Percentiles rank a stretch among this genome's conserved stretches.
These are phyloP conservation scores for Agastache rugosa DNA, from an alignment of 257 asterid species.

Conservation along the genomic window DNA sequence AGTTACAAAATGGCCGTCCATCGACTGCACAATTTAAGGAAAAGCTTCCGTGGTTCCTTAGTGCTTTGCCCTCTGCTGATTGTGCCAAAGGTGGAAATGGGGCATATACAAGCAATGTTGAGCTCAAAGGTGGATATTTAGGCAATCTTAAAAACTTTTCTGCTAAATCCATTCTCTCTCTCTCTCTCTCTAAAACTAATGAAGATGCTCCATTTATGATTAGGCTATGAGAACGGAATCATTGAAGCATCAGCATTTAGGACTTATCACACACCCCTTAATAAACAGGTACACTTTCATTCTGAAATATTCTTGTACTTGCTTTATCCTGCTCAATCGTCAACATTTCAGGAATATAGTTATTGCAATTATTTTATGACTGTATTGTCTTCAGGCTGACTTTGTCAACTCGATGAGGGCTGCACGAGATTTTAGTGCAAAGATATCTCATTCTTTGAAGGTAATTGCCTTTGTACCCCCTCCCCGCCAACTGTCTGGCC, in stretches of 20 bases:
- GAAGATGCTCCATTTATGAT: conserved; percentile 31
- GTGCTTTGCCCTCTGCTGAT: conserved; percentile 92
- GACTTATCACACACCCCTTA: conserved; percentile 94
- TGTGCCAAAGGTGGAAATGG: conserved; percentile 99
- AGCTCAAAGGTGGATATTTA: conserved; percentile 66
- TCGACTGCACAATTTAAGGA: conserved; percentile 79
- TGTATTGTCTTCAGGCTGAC: conserved; percentile 58
- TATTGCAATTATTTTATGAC: not conserved
- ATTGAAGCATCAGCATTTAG: conserved; percentile 92
- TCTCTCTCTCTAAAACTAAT: conserved; percentile 30
- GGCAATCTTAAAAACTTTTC: not conserved
- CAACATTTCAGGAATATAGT: not conserved
- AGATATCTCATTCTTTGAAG: conserved; percentile 79
- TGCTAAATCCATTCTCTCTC: not conserved
- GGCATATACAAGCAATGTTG: conserved; percentile 85
- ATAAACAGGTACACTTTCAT: conserved; percentile 68
- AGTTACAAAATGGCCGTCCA: conserved; percentile 85
- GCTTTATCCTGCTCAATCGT: not conserved
- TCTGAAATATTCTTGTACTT: not conserved
- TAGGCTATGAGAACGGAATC: conserved; percentile 80
- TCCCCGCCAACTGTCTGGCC: not conserved
- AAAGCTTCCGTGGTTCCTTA: conserved; percentile 96
- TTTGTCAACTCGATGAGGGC: conserved; percentile 96
- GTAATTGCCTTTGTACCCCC: conserved; percentile 40
- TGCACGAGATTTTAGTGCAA: conserved; percentile 92